Base-by-base conservation (phyloP, 768 basidiomycete species). In the Psilocybe tampanensis region DNA sequence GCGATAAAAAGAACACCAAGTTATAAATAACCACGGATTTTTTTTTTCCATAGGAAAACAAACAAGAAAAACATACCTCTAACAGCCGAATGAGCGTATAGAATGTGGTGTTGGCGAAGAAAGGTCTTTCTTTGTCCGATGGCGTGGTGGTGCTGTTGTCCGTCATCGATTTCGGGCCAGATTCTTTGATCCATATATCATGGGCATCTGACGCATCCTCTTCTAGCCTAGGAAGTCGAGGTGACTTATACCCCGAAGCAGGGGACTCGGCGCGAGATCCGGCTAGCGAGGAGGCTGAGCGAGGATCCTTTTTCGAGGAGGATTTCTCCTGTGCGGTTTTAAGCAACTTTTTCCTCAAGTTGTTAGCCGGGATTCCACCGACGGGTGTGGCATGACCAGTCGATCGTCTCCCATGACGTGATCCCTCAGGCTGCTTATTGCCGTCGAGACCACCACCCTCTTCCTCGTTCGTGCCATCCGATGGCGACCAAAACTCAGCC, bases 61-160 rank as follows among this genome's bases (percentile, higher is more conserved):
- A 29, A 26, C 52, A 56, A 62, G 50, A 33, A 61, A 29, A 34
- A 66, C 72, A 56, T 66, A 85, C 96, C 88, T 99, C 94, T 48
- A 98, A 70, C 51, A 96, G 76, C 48, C 97, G 88, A 62, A 98
- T 69, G 50, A 98, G 70, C 7, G 91, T 91, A 74, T 98, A 99
- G 69, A 94, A 92, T 19, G 93, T 90, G 45, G 92, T 94, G 74
- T 98, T 97, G 56, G 85, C 85, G 73, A 96, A 98, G 72, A 98
- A 92, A 8, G 89, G 82, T 44, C 79, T 76, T 52, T 74, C 79
- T 49, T 63, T 52, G 55, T 76, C 75, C n/a, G 70, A 48, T 56
- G 13, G 64, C 59, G 58, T 66, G 49, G 55, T 58, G 36, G 23
- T 34, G 44, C 17, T 58, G 9, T 29, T 29, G 33, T 73, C 68